Percentiles rank a stretch among this genome's conserved stretches.
These are phyloP conservation scores for Angomonas ambiguus DNA, from an alignment of 208 protist genomes.

Conservation along the genomic window DNA sequence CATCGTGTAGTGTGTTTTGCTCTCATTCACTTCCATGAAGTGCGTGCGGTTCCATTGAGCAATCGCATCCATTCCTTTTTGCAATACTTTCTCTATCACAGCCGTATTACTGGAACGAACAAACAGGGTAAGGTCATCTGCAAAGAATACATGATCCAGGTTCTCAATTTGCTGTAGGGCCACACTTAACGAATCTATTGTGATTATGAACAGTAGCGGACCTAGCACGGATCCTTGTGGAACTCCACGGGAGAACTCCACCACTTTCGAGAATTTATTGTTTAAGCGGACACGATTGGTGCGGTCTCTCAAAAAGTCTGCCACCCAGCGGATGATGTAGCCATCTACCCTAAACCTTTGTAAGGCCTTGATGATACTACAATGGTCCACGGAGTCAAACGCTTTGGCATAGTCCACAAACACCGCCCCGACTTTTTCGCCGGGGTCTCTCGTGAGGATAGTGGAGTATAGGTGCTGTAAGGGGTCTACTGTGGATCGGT, in stretches of 20 bases:
- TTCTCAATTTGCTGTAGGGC: background rate
- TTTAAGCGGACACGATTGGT: background rate
- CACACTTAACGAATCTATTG: constrained; percentile 15
- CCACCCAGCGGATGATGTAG: background rate
- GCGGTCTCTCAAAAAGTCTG: background rate
- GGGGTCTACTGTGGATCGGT: constrained; percentile 16
- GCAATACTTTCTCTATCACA: constrained; percentile 6
- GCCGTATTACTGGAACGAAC: background rate
- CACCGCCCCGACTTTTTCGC: background rate
- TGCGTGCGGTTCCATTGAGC: constrained; percentile 8
- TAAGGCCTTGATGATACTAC: background rate
- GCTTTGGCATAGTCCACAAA: background rate
- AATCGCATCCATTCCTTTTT: constrained; percentile 11
- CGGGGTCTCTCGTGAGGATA: background rate
- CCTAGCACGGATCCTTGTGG: constrained; percentile 23
- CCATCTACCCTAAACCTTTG: background rate
- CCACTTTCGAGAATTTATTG: background rate
- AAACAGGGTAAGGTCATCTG: constrained; percentile 16
- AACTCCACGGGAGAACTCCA: constrained; percentile 10
- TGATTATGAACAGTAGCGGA: constrained; percentile 22
- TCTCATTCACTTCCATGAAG: constrained; percentile 16
- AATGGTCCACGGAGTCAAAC: background rate
- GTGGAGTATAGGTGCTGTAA: constrained; percentile 5
- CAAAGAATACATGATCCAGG: constrained; percentile 18
- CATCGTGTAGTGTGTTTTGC: constrained; percentile 16